Conservation (phyloP, 75 land plant species). For the Cunninghamia lanceolata region DNA sequence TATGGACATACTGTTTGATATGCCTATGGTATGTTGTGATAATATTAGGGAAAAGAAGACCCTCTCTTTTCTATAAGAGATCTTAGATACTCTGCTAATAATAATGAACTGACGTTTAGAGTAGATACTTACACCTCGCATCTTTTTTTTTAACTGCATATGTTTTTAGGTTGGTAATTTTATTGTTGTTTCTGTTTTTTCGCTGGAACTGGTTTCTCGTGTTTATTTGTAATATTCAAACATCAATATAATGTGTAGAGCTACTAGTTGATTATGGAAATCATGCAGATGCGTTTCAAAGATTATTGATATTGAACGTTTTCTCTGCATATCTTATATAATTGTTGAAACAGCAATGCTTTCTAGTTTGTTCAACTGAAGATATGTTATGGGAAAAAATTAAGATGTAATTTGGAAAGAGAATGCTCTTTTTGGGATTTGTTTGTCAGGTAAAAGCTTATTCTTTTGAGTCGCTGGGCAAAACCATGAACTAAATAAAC, state of each 20-base stretch:
- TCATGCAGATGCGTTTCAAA: not conserved
- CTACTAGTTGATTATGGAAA: not conserved
- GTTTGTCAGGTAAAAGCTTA: not conserved
- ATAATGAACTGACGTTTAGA: not conserved
- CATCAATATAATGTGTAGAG: not conserved
- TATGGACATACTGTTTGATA: not conserved
- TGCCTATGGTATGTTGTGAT: not conserved
- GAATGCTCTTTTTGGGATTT: not conserved
- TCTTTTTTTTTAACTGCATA: not conserved
- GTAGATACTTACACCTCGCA: not conserved
- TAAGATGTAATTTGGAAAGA: not conserved
- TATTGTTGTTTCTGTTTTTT: not conserved
- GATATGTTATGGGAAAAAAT: not conserved
- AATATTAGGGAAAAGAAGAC: not conserved
- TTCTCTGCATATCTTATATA: not conserved
- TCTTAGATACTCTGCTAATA: not conserved
- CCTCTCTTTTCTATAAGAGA: not conserved
- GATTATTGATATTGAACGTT: not conserved
- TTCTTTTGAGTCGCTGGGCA: too few species aligned
- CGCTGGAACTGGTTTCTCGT: not conserved
- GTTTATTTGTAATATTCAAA: not conserved
- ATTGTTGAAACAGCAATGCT: not conserved
- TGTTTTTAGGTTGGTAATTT: not conserved
- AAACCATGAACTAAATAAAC: too few species aligned
- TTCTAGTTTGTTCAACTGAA: not conserved